These are phyloP conservation scores for Xylariales sp. DNA, from an alignment of 2,329 filamentous ascomycete species.

Conservation along the genomic window DNA sequence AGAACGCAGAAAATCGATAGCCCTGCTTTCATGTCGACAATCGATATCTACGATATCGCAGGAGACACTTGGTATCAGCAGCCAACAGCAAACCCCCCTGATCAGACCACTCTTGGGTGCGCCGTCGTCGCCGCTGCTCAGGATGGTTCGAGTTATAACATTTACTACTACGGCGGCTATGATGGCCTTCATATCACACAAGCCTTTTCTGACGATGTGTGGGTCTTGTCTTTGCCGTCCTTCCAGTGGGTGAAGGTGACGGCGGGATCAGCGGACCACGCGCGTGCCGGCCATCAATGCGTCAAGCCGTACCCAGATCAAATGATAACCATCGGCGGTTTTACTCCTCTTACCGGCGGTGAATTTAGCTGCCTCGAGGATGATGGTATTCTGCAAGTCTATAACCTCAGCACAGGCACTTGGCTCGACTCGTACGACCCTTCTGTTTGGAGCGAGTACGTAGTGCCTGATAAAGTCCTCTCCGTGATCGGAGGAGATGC, in stretches of 20 bases:
- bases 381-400: constrained; percentile 56
- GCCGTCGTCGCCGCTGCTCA: constrained; percentile 68
- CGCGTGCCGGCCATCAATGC: constrained; percentile 70
- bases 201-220: constrained; percentile 62
- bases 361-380: constrained; percentile 41
- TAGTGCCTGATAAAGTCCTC: constrained; percentile 61
- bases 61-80: constrained; percentile 65
- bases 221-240: constrained; percentile 74
- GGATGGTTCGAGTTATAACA: constrained; percentile 71
- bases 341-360: constrained; percentile 28
- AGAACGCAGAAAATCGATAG: constrained; percentile 53
- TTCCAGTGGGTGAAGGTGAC: constrained; percentile 69
- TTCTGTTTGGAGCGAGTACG: constrained; percentile 58
- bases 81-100: constrained; percentile 54
- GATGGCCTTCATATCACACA: constrained; percentile 39
- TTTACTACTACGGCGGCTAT: constrained; percentile 82
- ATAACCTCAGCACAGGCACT: constrained; percentile 64
- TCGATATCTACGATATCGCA: constrained; percentile 75
- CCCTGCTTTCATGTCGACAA: constrained; percentile 64
- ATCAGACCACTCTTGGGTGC: constrained; percentile 61
- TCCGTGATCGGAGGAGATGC: constrained; percentile 63
- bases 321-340: constrained; percentile 75
- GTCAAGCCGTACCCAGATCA: constrained; percentile 73
- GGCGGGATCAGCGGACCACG: constrained; percentile 41
- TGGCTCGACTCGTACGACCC: constrained; percentile 73